phyloP scores from a whole-genome alignment of 352 stramenopile species.

The Peronospora farinosa region DNA sequence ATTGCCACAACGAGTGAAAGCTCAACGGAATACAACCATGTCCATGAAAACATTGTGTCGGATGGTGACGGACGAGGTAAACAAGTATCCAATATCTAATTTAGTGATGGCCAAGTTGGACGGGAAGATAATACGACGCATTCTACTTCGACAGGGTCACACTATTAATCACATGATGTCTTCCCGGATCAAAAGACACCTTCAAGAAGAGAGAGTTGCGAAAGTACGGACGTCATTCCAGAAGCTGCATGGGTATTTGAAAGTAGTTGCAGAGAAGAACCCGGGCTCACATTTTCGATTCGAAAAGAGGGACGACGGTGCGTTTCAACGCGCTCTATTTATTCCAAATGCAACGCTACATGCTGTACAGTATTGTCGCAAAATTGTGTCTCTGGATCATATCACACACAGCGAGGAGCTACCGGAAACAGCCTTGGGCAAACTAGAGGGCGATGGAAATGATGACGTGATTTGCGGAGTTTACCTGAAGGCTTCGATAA shows the following conservation, averaged over 20 bases:
- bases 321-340: slow-evolving; percentile 61
- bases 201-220: slow-evolving; percentile 51
- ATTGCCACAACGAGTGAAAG: slow-evolving; percentile 12
- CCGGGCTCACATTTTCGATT: slow-evolving; percentile 46
- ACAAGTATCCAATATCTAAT: slow-evolving; percentile 48
- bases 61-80: slow-evolving; percentile 66
- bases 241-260: slow-evolving; percentile 54
- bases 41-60: slow-evolving; percentile 71
- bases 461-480: slow-evolving; percentile 69
- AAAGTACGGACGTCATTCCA: slow-evolving; percentile 65
- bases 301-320: slow-evolving; percentile 41
- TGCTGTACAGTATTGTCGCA: slow-evolving; percentile 50
- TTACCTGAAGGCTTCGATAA: slow-evolving; percentile 63
- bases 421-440: slow-evolving; percentile 29
- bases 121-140: slow-evolving; percentile 64
- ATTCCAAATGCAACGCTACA: slow-evolving; percentile 49
- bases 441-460: slow-evolving; percentile 49
- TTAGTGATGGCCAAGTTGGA: slow-evolving; percentile 67
- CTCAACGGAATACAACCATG: slow-evolving; percentile 73
- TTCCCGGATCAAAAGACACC: slow-evolving; percentile 68
- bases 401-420: slow-evolving; percentile 40
- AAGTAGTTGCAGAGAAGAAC: slow-evolving; percentile 64
- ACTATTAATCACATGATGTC: slow-evolving; percentile 82
- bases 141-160: slow-evolving; percentile 61
- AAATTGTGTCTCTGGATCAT: slow-evolving; percentile 56